Percentiles rank a stretch among this genome's conserved stretches.
Conservation (phyloP, 176 grass and related monocot species). For the Oryza longistaminata region DNA sequence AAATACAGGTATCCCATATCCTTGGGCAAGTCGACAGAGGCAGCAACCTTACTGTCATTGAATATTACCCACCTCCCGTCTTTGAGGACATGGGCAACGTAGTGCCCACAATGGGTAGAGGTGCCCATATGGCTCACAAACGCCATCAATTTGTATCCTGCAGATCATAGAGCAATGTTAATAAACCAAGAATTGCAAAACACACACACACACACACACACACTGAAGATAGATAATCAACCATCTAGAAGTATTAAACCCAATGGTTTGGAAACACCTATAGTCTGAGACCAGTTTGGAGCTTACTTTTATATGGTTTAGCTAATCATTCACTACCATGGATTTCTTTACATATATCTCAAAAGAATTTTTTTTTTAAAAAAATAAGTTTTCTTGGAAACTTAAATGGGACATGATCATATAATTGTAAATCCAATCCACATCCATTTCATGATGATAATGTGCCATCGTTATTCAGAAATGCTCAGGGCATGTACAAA, state of each 20-base stretch:
- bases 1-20: slow-evolving; percentile 99
- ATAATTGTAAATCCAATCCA: neutral
- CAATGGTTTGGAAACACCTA: neutral
- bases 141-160: slow-evolving; percentile 88
- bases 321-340: no score
- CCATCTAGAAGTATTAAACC: neutral
- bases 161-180: slow-evolving; percentile 12
- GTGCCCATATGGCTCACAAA: slow-evolving; percentile 95
- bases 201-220: no score
- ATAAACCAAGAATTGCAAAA: no score
- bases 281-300: neutral
- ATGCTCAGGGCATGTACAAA: neutral
- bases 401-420: neutral
- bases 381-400: neutral
- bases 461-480: neutral
- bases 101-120: slow-evolving; percentile 94
- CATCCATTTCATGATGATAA: neutral
- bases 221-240: neutral
- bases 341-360: no score
- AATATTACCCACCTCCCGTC: slow-evolving; percentile 89
- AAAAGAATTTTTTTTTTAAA: no score
- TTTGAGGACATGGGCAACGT: slow-evolving; percentile 87
- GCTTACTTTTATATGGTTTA: no score
- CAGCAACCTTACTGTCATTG: slow-evolving; percentile 87
- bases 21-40: slow-evolving; percentile 89